phyloP scores from a whole-genome alignment of 768 basidiomycete genomes.

The Gloeopeniophorella convolvens region DNA sequence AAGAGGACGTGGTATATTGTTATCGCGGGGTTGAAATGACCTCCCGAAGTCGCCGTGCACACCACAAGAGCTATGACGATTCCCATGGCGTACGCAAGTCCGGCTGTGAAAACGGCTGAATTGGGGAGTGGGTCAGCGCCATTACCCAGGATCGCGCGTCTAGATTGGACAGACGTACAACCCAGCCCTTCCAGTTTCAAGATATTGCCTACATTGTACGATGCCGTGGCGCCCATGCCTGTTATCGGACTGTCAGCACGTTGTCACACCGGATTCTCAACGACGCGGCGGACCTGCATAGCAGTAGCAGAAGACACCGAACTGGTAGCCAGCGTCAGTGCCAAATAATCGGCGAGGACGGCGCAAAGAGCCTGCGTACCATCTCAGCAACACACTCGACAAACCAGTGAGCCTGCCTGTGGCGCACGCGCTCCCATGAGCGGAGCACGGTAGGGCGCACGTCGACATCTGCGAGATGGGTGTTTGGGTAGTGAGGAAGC shows the following conservation, averaged over 20 bases:
- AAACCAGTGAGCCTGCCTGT: constrained; percentile 41
- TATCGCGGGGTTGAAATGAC: constrained; percentile 48
- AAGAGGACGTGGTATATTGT: constrained; percentile 47
- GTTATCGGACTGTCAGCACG: background rate
- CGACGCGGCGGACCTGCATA: constrained; percentile 9
- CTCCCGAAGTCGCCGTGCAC: constrained; percentile 31
- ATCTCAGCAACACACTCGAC: constrained; percentile 57
- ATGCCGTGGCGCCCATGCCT: constrained; percentile 32
- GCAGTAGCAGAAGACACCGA: constrained; percentile 18
- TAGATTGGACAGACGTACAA: constrained; percentile 23
- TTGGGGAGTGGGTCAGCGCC: background rate
- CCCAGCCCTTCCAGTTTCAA: constrained; percentile 23
- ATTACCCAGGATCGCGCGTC: background rate
- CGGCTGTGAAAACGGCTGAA: constrained; percentile 32
- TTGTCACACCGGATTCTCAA: background rate
- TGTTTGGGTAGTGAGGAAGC: constrained; percentile 13
- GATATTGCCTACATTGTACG: constrained; percentile 27
- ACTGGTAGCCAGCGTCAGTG: background rate
- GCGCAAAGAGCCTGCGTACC: too few relatives aligned
- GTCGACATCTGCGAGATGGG: constrained; percentile 39
- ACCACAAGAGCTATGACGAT: constrained; percentile 33
- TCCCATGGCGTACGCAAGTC: constrained; percentile 33
- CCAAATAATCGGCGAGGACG: too few relatives aligned
- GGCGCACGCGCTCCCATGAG: constrained; percentile 42
- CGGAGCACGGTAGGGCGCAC: constrained; percentile 35